Conservation (phyloP, 768 basidiomycete species). For the Suillus tomentosus region DNA sequence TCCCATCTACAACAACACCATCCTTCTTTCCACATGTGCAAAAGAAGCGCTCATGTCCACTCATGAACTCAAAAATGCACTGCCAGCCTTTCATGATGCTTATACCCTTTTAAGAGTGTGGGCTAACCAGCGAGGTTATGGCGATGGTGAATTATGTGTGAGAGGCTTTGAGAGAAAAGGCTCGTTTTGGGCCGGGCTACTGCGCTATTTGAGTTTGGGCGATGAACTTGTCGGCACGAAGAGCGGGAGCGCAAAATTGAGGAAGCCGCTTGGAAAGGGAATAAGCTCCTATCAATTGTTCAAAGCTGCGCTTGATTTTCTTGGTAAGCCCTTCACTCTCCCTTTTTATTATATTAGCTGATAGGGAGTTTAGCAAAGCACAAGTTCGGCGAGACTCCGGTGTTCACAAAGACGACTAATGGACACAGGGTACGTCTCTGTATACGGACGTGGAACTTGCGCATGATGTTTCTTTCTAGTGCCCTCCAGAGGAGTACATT, state of each 20-base stretch:
- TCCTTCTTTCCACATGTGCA: conserved; percentile 50
- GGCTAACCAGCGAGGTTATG: conserved; percentile 86
- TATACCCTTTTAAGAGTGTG: conserved; percentile 82
- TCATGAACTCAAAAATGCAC: conserved; percentile 50
- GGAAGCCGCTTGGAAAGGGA: conserved; percentile 72
- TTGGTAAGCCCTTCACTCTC: conserved; percentile 52
- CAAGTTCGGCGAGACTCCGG: conserved; percentile 56
- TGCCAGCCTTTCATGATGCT: conserved; percentile 70
- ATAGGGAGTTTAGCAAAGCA: conserved; percentile 57
- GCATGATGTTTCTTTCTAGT: conserved; percentile 41
- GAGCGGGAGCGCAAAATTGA: conserved; percentile 32
- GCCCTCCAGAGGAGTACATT: conserved; percentile 56
- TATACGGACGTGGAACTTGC: not conserved
- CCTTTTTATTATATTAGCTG: conserved; percentile 9
- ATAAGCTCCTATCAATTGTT: conserved; percentile 91
- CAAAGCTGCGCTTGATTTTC: conserved; percentile 79
- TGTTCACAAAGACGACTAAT: conserved; percentile 59
- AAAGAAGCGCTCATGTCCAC: conserved; percentile 42
- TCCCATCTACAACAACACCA: conserved; percentile 77
- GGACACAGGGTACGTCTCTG: conserved; percentile 52
- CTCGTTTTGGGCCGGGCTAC: conserved; percentile 65
- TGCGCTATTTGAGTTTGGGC: conserved; percentile 65
- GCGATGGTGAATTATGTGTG: conserved; percentile 58
- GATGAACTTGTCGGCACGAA: conserved; percentile 50
- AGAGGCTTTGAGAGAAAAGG: conserved; percentile 73